Percentiles rank a stretch among this genome's conserved stretches.
These are phyloP conservation scores for Fistulinella prunicolor DNA, from an alignment of 768 basidiomycete species.

Conservation along the genomic window DNA sequence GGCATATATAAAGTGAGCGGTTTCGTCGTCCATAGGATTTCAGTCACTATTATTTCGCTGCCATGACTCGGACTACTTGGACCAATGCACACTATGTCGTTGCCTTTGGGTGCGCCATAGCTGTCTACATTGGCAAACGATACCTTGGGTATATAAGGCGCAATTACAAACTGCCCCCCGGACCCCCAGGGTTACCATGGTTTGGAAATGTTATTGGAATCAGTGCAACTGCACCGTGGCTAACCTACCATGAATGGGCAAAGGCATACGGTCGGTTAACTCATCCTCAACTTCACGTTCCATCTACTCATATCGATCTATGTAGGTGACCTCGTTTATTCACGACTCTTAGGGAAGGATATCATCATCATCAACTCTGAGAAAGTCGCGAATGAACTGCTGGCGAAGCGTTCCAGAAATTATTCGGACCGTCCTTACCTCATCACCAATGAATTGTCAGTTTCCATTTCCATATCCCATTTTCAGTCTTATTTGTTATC, in stretches of 20 bases:
- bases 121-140: background rate
- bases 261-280: constrained; percentile 34
- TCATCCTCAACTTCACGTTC: too few species aligned
- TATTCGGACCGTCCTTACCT: background rate
- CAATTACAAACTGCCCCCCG: constrained; percentile 1
- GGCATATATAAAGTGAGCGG: too few species aligned
- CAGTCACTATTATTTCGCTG: too few species aligned
- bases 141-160: constrained; percentile 25
- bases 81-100: background rate
- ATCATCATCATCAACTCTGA: background rate
- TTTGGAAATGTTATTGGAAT: too few species aligned
- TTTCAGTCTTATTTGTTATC: too few species aligned
- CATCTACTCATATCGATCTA: too few species aligned
- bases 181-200: too few species aligned
- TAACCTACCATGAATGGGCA: constrained; percentile 37
- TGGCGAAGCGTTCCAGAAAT: background rate
- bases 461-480: too few species aligned
- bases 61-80: too few species aligned
- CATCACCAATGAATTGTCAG: background rate
- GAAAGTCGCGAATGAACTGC: background rate
- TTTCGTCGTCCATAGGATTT: too few species aligned
- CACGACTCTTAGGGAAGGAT: background rate
- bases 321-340: background rate
- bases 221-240: too few species aligned
- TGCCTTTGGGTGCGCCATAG: background rate